Evolutionary conservation across 2,329 filamentous ascomycete species (phyloP), one percentile per base, ranked within the genome.

Genomic region (Metarhizium guizhouense): DNA sequence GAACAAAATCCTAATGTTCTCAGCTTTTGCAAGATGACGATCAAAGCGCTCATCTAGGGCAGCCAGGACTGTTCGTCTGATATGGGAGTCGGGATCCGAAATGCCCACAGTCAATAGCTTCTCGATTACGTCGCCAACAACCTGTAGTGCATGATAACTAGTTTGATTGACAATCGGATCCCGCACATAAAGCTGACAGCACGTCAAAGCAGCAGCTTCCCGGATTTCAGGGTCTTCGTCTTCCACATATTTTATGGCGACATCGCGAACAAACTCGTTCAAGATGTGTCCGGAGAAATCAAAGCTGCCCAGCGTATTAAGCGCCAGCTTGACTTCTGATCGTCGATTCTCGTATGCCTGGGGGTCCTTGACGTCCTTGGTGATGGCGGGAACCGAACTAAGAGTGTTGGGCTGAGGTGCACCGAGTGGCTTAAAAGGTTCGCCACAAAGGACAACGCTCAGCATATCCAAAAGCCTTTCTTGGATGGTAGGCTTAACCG

Each of bases 161-260:
- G 93, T 96, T 73, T 99, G 94, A 64, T 96, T 94, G 65, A 99
- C 91, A 61, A 99, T 97, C 0, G 94, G 94, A 68, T 99, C 95
- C 63, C 90, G 86, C 49, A 97, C 89, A 66, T 97, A 97, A 49
- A 99, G 82, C 70, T 99, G 95, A 67, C 95, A 99, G 72, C 94
- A 97, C 5, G 95, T 99, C 58, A 99, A 78, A 16, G 94, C 92
- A 2, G 94, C 93, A 16, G 94, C 94, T 71, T 96, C 93, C 57
- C 94, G 85, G 52, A 96, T 96, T 61, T 95, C 89, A 0, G 90
- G 81, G 64, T 96, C 95, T 63, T 97, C 93, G 60, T 95, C 94
- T 63, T 99, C 93, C 47, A 99, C 93, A 64, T 96, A 99, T 69
- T 93, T 94, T 67, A 99, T 95, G 4, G 95, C 94, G 52, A 99